Percentiles rank a stretch among this genome's conserved stretches.
Conservation (phyloP, 1,284 basidiomycete species). For the Heliocybe sulcata region DNA sequence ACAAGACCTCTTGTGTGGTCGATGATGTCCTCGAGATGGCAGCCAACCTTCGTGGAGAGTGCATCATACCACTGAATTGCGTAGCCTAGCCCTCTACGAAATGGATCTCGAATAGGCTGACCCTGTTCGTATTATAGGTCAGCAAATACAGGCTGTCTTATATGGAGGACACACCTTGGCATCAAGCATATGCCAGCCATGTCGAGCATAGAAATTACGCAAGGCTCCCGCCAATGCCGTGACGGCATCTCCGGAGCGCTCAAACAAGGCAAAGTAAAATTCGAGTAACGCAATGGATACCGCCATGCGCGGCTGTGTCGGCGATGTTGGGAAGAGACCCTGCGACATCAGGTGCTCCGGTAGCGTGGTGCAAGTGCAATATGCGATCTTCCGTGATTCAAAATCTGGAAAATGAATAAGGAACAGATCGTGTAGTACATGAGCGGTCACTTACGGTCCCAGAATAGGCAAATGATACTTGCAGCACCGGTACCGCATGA, state of each 20-base stretch:
- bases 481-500: too few relatives aligned
- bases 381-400: too few relatives aligned
- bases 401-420: too few relatives aligned
- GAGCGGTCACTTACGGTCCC: too few relatives aligned
- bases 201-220: conserved; percentile 12
- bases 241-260: conserved; percentile 17
- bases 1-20: too few relatives aligned
- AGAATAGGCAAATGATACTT: too few relatives aligned
- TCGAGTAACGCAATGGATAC: conserved; percentile 8
- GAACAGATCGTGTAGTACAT: too few relatives aligned
- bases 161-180: conserved; percentile 4
- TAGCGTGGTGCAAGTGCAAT: too few relatives aligned
- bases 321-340: conserved; percentile 22
- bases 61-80: conserved; percentile 19
- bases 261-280: conserved; percentile 13
- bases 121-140: too few relatives aligned
- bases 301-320: conserved; percentile 13
- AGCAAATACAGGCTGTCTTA: neutral
- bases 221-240: conserved; percentile 15
- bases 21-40: neutral
- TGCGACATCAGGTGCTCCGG: conserved; percentile 11
- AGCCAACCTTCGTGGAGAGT: conserved; percentile 9
- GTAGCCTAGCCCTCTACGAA: conserved; percentile 9
- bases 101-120: conserved; percentile 10
- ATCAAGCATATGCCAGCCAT: conserved; percentile 11